Evolutionary conservation across 2,329 filamentous ascomycete species (phyloP), one percentile per base, ranked within the genome.

Genomic region (Davidsoniella eucalypti): DNA sequence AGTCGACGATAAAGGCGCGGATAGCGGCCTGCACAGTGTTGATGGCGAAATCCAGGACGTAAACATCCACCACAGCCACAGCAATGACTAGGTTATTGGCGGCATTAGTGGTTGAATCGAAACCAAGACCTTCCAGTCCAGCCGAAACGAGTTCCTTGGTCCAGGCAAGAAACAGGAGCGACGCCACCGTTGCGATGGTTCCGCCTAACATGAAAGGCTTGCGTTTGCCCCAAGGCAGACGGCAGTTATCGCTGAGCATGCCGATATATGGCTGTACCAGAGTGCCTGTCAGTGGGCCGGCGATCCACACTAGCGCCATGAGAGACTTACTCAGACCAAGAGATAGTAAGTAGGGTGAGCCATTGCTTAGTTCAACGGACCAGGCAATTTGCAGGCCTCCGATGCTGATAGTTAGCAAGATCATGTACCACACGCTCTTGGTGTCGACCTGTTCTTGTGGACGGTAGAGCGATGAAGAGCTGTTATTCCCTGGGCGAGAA

Each of bases 1-100:
- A 90, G 61, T 96, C 90, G 21, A 95, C 84, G 50, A 96, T 94
- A 61, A 93, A 94, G 21, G 88, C 87, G 56, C 88, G 77, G 59
- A 95, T 84, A 4, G 80, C 84, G 45, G 92, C 90, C 73, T 96
- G 90, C 33, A 96, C 86, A 75, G 88, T 92, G 65, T 96, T 96
- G 68, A 96, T 92, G 58, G 88, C 80, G 63, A 96, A 92, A 63
- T 96, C 90, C 47, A 96, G 73, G 46, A 92, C 71, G 64, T 94
- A 96, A 58, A 96, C 84, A 67, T 87, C 82, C 26, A 87, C 61
- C 5, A 94, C 87, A 6, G 90, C 90, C 52, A 86, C 73, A 29
- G 86, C 68, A 56, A 94, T 90, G 44, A 84, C 76, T 40, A 71
- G 68, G 3, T 71, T 72, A 59, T 77, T 80, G 43, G 84, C 80